These are phyloP conservation scores for Thermoascus crustaceus DNA, from an alignment of 2,329 filamentous ascomycete genomes.

Conservation along the genomic window DNA sequence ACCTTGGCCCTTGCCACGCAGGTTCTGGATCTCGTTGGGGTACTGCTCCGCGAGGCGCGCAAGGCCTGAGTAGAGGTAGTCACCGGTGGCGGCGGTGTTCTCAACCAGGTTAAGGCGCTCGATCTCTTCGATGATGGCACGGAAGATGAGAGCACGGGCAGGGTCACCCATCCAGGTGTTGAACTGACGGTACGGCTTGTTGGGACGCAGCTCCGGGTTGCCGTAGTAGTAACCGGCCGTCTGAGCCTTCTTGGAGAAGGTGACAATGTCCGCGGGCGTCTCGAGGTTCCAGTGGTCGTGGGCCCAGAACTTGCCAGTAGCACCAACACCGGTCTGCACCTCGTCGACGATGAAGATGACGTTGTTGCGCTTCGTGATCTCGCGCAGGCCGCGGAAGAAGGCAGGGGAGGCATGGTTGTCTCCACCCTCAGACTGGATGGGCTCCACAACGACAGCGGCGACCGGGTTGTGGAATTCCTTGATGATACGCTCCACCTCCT, in stretches of 20 bases:
- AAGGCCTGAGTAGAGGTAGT: conserved; percentile 67
- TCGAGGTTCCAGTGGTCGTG: conserved; percentile 87
- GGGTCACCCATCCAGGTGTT: conserved; percentile 98
- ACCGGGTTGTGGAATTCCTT: conserved; percentile 70
- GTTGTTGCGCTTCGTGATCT: conserved; percentile 57
- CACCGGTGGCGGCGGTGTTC: conserved; percentile 68
- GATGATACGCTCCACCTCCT: conserved; percentile 76
- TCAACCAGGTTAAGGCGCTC: conserved; percentile 67
- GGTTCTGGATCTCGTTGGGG: conserved; percentile 69
- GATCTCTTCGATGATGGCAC: conserved; percentile 75
- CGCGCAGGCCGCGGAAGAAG: conserved; percentile 80
- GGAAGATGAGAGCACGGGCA: conserved; percentile 74
- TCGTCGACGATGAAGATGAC: conserved; percentile 88
- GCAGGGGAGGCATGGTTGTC: conserved; percentile 85
- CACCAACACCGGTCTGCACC: conserved; percentile 87
- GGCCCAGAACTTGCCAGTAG: conserved; percentile 92
- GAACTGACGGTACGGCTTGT: conserved; percentile 93
- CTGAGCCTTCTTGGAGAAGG: conserved; percentile 92
- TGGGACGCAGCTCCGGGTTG: conserved; percentile 69
- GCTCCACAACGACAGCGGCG: conserved; percentile 76
- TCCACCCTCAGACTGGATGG: conserved; percentile 86
- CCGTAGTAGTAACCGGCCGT: conserved; percentile 88
- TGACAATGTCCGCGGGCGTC: conserved; percentile 82
- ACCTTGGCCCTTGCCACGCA: conserved; percentile 78
- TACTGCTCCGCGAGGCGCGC: conserved; percentile 60